phyloP scores from a whole-genome alignment of 441 rosid genomes.

The Mallotus repandus region DNA sequence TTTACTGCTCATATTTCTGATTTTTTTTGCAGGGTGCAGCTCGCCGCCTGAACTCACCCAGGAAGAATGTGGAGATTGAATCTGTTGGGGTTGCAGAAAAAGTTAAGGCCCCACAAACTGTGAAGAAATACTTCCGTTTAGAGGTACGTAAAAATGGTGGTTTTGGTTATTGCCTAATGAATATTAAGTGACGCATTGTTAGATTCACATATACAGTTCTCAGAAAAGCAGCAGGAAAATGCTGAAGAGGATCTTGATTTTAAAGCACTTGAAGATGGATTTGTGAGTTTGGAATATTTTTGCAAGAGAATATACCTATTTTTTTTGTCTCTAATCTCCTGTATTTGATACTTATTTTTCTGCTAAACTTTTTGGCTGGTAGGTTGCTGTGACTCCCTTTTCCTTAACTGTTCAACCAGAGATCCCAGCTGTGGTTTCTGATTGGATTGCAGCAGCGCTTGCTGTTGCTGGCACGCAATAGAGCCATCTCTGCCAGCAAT shows the following conservation, averaged over 20 bases:
- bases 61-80: slow-evolving; percentile 66
- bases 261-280: slow-evolving; percentile 47
- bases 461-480: not conserved
- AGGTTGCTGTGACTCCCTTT: slow-evolving; percentile 32
- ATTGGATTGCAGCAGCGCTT: slow-evolving; percentile 29
- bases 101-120: slow-evolving; percentile 38
- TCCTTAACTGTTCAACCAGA: slow-evolving; percentile 12
- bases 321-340: not conserved
- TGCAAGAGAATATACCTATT: too few species aligned
- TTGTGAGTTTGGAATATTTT: slow-evolving; percentile 30
- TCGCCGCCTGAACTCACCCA: slow-evolving; percentile 54
- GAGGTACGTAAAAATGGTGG: slow-evolving; percentile 42
- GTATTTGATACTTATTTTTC: not conserved
- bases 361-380: slow-evolving; percentile 2
- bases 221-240: slow-evolving; percentile 28
- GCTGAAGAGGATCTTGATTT: slow-evolving; percentile 37
- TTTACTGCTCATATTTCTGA: not conserved
- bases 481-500: not conserved
- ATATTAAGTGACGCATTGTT: not conserved
- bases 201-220: slow-evolving; percentile 25
- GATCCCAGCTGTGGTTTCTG: slow-evolving; percentile 18
- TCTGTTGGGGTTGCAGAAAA: slow-evolving; percentile 73
- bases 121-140: slow-evolving; percentile 62
- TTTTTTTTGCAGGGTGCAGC: slow-evolving; percentile 61
- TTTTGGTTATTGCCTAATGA: not conserved